Base-by-base conservation (phyloP, 169 alveolate genomes). In the Pseudocohnilembus persalinus region DNA sequence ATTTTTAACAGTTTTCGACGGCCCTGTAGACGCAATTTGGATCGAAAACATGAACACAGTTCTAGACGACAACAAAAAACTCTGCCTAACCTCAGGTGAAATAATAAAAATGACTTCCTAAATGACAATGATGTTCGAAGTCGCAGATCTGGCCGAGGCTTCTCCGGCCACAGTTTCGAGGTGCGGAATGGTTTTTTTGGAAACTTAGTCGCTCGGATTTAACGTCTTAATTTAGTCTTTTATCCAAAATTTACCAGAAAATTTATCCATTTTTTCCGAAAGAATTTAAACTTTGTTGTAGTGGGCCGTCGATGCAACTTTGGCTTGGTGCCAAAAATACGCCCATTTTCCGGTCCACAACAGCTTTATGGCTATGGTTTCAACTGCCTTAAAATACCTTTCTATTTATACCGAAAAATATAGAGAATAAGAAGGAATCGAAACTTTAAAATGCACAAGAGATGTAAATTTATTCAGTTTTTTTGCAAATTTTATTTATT, bases 171-270 rank as follows among this genome's bases (percentile, higher is more conserved):
- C 96, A 15, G 94, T 92, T 0, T 83, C 90, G 68, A 83, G 96
- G 82, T 92, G 96, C 65, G 96, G 96, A 79, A 92, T 92, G 93
- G 90, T 92, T 49, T 92, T 78, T 82, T 74, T 98, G 98, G 99
- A 98, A 78, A 98, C 99, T 26, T 93, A 90, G 30, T 91, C 97
- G 27, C 88, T 97, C 31, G 97, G 97, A 27, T 81, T 92, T 63
- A 91, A 30, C 93, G 96, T 97, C 80, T 77, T 33, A 68, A 31
- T 77, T 25, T 31, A 77, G 31, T 33, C 74, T 26, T 77, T 77
- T 34, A n/a, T 77, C 24, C 28, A 77, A n/a, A 20, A 31, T 25
- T 24, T 77, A 32, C 82, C 82, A 27, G 29, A 72, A 15, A 33
- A 49, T 28, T 34, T 85, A 32, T 85, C 77, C 30, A 72, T 34